Evolutionary conservation across 148 eudicot genomes (phyloP).

Genomic region (Cornus kousa): DNA sequence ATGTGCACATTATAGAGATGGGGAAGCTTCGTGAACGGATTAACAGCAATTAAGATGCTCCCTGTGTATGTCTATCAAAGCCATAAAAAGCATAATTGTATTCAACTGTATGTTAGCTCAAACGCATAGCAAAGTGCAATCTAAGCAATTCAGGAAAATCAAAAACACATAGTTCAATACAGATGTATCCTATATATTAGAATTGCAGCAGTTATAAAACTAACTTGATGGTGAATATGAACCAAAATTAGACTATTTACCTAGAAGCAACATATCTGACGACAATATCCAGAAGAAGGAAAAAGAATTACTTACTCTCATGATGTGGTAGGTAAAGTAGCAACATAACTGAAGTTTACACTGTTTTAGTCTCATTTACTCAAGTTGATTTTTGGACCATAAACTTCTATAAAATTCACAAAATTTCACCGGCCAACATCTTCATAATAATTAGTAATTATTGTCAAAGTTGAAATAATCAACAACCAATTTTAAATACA

Average conservation of each 20-base stretch:
- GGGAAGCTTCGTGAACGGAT: constrained; percentile 95
- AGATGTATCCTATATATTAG: not conserved
- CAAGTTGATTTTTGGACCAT: no score
- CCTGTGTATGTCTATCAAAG: constrained; percentile 88
- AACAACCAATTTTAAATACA: no score
- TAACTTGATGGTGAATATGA: not conserved
- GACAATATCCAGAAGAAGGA: not conserved
- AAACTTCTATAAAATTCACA: no score
- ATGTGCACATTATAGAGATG: constrained; percentile 91
- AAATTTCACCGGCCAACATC: no score
- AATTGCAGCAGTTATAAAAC: no score
- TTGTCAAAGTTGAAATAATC: no score
- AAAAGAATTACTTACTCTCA: no score
- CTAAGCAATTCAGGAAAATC: not conserved
- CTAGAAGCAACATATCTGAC: not conserved
- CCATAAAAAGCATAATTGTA: constrained; percentile 11
- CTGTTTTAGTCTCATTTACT: no score
- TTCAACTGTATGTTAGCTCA: constrained; percentile 4
- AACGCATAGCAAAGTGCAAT: not conserved
- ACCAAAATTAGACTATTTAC: not conserved
- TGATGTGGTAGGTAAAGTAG: not conserved
- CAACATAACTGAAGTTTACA: not conserved
- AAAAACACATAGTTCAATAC: not conserved
- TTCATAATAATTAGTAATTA: no score
- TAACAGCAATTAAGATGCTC: constrained; percentile 95